Evolutionary conservation across 495 filamentous ascomycete species (phyloP), one percentile per base, ranked within the genome.

Genomic region (Sporormia fimetaria): DNA sequence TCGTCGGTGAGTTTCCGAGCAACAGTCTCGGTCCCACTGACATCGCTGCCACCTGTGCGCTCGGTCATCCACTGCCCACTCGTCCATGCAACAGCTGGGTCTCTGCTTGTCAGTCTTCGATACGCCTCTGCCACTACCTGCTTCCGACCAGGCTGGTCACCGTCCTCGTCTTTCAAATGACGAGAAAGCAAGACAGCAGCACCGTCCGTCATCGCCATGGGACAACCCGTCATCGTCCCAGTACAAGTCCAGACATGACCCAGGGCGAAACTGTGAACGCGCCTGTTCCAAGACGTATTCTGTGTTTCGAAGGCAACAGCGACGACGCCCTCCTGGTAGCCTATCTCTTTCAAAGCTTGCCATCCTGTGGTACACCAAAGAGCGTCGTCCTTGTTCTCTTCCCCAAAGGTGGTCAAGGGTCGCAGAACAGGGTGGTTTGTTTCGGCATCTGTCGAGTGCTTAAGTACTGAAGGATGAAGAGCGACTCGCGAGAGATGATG

Each of bases 11-110:
- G 31, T 12, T 29, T 15, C 42, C 58, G 70, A 22, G 68, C 82
- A 45, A 67, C 59, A 1, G 81, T 87, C 56, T 87, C 81, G 0
- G 77, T 82, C 31, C 66, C 70, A 5, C 74, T 73, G 3, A 86
- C 77, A 46, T 88, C 82, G 44, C 75, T 80, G 2, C 81, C 81
- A 6, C 81, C 81, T 0, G 68, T 60, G n/a, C 81, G 69, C 50
- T 87, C 81, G 0, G 83, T 87, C 83, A 87, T 87, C 83, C 83
- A 88, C 54, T 87, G 82, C 0, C 83, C 81, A 21, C 70, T 76
- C 3, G 81, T 86, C 81, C 81, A 86, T 11, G 71, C 68, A n/a
- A 60, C 42, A 6, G 55, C 42, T 3, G 76, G 66, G 41, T 81
- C 69, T 5, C 75, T 66, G 3, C 73, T 74, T 18, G 66, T 71